Base-by-base conservation (phyloP, 2,329 filamentous ascomycete genomes). In the Pseudodiploospora longispora region DNA sequence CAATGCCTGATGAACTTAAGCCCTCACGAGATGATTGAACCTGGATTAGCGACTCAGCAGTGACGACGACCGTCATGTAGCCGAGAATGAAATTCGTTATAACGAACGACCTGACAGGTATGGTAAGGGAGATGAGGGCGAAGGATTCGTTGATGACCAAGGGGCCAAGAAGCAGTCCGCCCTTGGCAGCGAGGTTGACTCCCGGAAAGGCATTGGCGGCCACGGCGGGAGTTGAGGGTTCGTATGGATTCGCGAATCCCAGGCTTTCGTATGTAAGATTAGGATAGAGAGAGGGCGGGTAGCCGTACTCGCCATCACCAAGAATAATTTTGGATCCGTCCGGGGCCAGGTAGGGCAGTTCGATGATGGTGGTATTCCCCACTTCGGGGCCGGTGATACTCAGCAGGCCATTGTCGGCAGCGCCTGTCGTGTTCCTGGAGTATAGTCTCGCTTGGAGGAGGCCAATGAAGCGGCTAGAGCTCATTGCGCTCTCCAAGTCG, bases 41-140 rank as follows among this genome's bases (percentile, higher is more conserved):
- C 37, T 72, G 63, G n/a, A 80, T 67, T 4, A 93, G 69, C 2
- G 83, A 72, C 4, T 68, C 66, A 2, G 83, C 83, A 44, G 85
- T 78, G 44, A 85, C 75, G n/a, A 95, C 71, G 2, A 91, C 68
- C 1, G 88, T 95, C 68, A 95, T 76, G 69, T 88, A 95, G 2
- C 87, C 90, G 5, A 95, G 71, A 1, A 91, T 76, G 49, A 84
- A 80, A 4, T 67, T 67, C 19, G 36, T 65, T 60, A 2, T 75
- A 74, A 2, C 72, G 71, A 58, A 84, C 81, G 53, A 54, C 47
- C 86, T 75, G 42, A 96, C 79, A 0, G 89, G 87, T 10, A 91
- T 66, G 0, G 89, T 95, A 47, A 95, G 70, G 3, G 89, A 95
- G 9, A 95, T 61, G 8, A 96, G 68, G 27, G 86, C 85, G 50